Conservation (phyloP, 202 grass and related monocot species). For the Zoysia matrella region DNA sequence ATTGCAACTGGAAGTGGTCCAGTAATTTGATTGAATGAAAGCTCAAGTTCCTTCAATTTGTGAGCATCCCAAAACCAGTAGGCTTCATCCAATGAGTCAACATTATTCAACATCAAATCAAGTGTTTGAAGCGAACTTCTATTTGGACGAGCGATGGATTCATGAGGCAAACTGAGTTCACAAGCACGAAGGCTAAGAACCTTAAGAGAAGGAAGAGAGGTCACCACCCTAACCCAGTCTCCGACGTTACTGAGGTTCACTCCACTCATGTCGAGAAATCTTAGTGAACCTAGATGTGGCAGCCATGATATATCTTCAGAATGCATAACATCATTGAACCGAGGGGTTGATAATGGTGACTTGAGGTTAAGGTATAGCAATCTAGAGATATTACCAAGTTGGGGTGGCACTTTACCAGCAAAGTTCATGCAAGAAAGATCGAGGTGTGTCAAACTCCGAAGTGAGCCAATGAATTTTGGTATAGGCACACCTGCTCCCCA, state of each 20-base stretch:
- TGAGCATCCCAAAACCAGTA: constrained; percentile 36
- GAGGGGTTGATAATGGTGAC: not conserved
- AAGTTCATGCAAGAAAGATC: constrained; percentile 12
- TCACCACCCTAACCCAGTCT: not conserved
- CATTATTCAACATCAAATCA: not conserved
- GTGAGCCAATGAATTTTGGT: constrained; percentile 30
- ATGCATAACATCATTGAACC: not conserved
- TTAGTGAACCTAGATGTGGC: not conserved
- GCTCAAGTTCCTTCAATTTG: constrained; percentile 4
- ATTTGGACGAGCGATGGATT: not conserved
- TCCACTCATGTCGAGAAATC: not conserved
- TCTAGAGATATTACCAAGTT: constrained; percentile 35
- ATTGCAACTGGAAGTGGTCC: constrained; percentile 1
- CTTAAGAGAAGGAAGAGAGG: not conserved
- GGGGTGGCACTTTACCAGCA: not conserved
- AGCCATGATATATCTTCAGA: constrained; percentile 10
- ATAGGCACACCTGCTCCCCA: no score
- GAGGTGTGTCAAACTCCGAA: constrained; percentile 13
- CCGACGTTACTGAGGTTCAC: not conserved
- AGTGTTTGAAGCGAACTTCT: constrained; percentile 34
- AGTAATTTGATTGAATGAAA: not conserved
- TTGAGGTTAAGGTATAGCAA: constrained; percentile 5
- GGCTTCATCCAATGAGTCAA: not conserved
- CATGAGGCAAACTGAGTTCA: not conserved
- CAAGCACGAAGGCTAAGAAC: not conserved